Evolutionary conservation across 2,329 filamentous ascomycete genomes (phyloP).

Genomic region (Colletotrichum acutatum): DNA sequence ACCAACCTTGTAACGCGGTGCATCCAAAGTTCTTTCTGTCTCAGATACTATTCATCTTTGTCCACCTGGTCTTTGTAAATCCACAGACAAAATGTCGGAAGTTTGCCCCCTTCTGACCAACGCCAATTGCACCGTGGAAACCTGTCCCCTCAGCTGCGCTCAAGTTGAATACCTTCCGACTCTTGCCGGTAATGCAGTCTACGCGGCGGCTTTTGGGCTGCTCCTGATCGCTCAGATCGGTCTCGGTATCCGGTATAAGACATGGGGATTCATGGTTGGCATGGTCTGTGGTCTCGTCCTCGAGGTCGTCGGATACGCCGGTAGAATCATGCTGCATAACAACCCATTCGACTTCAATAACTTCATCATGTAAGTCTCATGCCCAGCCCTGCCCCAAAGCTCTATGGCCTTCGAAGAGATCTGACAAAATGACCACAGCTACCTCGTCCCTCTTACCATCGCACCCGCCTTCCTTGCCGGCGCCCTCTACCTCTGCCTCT

Average conservation of each 20-base stretch:
- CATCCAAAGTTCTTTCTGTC: neutral
- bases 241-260: neutral
- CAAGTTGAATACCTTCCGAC: neutral
- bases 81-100: neutral
- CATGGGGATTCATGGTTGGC: neutral
- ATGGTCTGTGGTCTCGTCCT: constrained; percentile 35
- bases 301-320: constrained; percentile 72
- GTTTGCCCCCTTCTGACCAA: neutral
- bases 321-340: constrained; percentile 64
- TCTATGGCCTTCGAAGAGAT: neutral
- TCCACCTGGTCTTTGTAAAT: neutral
- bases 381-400: too few species aligned
- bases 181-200: neutral
- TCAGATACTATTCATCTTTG: neutral
- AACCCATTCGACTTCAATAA: constrained; percentile 67
- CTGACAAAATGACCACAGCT: neutral
- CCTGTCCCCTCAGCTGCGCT: neutral
- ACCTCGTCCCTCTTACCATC: constrained; percentile 34
- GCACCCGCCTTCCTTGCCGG: constrained; percentile 34
- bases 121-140: neutral
- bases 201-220: neutral
- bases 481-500: constrained; percentile 35
- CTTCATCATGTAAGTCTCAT: constrained; percentile 50
- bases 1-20: neutral
- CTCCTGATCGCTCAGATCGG: neutral